A percentile compares a stretch with the other conserved stretches of the same genome.
Conservation (phyloP, 2,329 filamentous ascomycete species). For the Zalaria sp. region DNA sequence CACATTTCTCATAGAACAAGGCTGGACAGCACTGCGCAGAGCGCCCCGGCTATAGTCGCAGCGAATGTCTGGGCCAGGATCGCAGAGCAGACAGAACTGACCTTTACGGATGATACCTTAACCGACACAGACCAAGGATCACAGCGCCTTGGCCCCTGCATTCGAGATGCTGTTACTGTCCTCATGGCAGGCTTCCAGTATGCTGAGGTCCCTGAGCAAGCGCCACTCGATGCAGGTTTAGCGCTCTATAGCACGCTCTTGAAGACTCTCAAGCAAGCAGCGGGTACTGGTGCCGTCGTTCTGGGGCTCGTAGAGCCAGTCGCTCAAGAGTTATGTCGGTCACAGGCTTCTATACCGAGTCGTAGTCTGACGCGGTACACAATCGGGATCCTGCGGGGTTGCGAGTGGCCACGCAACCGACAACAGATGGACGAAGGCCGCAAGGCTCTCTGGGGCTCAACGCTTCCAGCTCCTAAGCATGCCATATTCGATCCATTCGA, state of each 20-base stretch:
- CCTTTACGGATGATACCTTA: not conserved
- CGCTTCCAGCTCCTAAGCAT: conserved; percentile 16
- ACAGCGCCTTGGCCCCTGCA: conserved; percentile 2
- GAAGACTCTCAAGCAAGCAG: conserved; percentile 2
- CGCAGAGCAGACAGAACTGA: not conserved
- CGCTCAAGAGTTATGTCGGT: conserved; percentile 1
- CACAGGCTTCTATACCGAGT: not conserved
- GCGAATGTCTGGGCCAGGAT: conserved; percentile 1
- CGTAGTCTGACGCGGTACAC: conserved; percentile 6
- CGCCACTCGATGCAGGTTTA: not conserved
- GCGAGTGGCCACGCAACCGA: conserved; percentile 40
- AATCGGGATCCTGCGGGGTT: conserved; percentile 10
- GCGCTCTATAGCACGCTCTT: not conserved
- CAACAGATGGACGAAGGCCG: conserved; percentile 52
- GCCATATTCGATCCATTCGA: conserved; percentile 45
- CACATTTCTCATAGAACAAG: conserved; percentile 2
- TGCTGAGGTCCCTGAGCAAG: not conserved
- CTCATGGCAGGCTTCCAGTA: conserved; percentile 1
- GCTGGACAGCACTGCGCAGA: not conserved
- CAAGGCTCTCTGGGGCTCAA: conserved; percentile 51
- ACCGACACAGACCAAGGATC: conserved; percentile 3
- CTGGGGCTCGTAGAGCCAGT: conserved; percentile 6
- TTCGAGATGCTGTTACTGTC: conserved; percentile 3
- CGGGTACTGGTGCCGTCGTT: conserved; percentile 4
- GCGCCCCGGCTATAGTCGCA: not conserved